Conservation (phyloP, 2,329 filamentous ascomycete species). For the Epichloe brachyelytri region DNA sequence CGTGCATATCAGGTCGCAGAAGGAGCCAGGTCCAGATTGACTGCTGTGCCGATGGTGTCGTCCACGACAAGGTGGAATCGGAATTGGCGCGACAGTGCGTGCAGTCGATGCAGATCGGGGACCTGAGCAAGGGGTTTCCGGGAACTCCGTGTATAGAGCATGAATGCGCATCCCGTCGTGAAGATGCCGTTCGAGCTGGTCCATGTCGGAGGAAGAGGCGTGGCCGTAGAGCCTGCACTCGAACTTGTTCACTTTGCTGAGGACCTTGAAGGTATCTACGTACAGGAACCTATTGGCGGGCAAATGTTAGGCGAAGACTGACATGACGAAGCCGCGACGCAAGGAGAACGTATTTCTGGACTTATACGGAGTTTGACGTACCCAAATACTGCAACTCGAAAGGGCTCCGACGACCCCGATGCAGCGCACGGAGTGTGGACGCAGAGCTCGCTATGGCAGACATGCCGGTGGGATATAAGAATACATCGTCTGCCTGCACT, state of each 20-base stretch:
- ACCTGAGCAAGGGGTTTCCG: slow-evolving; percentile 19
- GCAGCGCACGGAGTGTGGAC: slow-evolving; percentile 4
- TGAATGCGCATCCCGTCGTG: slow-evolving; percentile 24
- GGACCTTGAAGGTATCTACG: slow-evolving; percentile 18
- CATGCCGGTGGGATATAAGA: slow-evolving; percentile 39
- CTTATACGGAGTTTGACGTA: slow-evolving; percentile 2
- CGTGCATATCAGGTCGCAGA: slow-evolving; percentile 36
- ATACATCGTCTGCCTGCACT: slow-evolving; percentile 26
- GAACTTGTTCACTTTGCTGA: slow-evolving; percentile 14
- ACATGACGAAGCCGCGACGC: too few species aligned
- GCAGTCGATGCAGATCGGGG: slow-evolving; percentile 16
- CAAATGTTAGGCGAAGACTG: not conserved
- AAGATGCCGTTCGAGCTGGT: slow-evolving; percentile 25
- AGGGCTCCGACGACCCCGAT: not conserved
- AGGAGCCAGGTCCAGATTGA: slow-evolving; percentile 31
- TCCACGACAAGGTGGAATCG: slow-evolving; percentile 29
- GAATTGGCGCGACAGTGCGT: slow-evolving; percentile 20
- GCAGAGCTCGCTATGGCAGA: slow-evolving; percentile 26
- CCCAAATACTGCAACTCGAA: slow-evolving; percentile 17
- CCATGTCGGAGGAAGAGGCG: slow-evolving; percentile 26
- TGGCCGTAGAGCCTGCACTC: slow-evolving; percentile 30
- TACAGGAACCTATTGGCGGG: slow-evolving; percentile 14
- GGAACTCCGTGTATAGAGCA: slow-evolving; percentile 34
- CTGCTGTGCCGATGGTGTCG: slow-evolving; percentile 32
- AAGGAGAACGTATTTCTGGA: too few species aligned